Evolutionary conservation across 345 rosid species (phyloP), one percentile per base, ranked within the genome.

Genomic region (Garcia nutans): DNA sequence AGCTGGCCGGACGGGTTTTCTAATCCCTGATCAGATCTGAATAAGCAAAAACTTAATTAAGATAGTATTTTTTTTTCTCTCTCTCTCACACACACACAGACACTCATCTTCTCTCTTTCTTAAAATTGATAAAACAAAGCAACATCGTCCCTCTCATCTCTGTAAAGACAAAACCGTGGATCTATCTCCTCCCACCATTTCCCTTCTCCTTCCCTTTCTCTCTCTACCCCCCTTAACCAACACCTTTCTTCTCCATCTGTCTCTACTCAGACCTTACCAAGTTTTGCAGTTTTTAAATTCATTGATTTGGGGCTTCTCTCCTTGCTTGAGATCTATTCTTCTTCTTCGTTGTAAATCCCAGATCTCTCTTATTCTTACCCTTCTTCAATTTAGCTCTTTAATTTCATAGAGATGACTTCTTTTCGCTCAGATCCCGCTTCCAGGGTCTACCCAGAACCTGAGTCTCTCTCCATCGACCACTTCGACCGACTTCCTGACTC

Each of bases 401-500:
- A 20, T 57, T 24, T 24, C 1, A 4, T 31, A 24, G 23, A 16
- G 6, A 72, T 65, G 77, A 5, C 61, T 1, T 60, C 74, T 49
- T 13, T 84, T 5, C 78, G 87, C 3, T 67, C 87, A 86, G 96
- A 90, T 88, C 92, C 84, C 55, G 80, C 85, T 31, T 81, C 89
- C 47, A 70, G 88, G 31, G 31, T 89, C 84, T 81, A 83, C 70
- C 92, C 92, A 0, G 85, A 80, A n/a, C 88, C 88, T 0, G 78
- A 79, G 37, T 60, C 33, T 55, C 50, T 3, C 41, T 19, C 37
- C 2, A 74, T 83, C 80, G 98, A 96, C 86, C 97, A 89, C 81
- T 88, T 96, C 87, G 99, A 96, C 86, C 88, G 85, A 22, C 88
- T 96, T 0, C 98, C 95, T 0, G 97, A 92, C 84, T 79, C 98